Conservation (phyloP, 345 rosid species). For the Bruguiera sexangula region DNA sequence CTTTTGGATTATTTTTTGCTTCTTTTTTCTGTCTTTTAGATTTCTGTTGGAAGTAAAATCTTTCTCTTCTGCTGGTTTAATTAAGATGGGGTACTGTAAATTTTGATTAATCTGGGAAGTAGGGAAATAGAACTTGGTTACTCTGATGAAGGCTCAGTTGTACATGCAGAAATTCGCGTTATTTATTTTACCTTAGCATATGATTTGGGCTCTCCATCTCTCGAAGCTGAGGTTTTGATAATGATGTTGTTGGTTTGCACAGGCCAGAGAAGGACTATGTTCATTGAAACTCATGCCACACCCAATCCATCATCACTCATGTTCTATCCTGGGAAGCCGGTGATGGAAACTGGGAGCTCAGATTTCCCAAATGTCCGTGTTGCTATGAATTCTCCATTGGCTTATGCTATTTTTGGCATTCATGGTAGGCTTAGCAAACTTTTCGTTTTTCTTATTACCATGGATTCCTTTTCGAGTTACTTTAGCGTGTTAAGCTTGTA, state of each 20-base stretch:
- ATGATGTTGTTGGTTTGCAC: conserved; percentile 13
- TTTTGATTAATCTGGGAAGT: no score
- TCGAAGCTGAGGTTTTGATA: not conserved
- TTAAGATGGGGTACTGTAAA: no score
- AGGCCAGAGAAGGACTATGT: conserved; percentile 94
- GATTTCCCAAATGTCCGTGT: conserved; percentile 88
- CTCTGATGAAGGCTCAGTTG: no score
- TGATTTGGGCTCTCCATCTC: not conserved
- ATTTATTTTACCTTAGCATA: not conserved
- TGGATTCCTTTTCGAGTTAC: not conserved
- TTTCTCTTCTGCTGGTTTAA: no score
- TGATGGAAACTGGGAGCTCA: conserved; percentile 88
- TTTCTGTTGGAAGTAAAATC: no score
- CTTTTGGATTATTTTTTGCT: not conserved
- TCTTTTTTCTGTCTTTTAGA: no score
- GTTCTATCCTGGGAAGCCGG: conserved; percentile 89
- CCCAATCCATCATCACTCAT: conserved; percentile 95
- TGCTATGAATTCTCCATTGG: conserved; percentile 72
- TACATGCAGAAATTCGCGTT: no score
- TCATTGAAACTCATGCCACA: conserved; percentile 82
- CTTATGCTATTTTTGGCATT: conserved; percentile 65
- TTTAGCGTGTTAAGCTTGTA: not conserved
- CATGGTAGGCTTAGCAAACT: conserved; percentile 47
- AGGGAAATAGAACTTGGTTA: no score
- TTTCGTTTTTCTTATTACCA: not conserved